Evolutionary conservation across 148 eudicot genomes (phyloP).

Genomic region (Heliamphora exappendiculata): DNA sequence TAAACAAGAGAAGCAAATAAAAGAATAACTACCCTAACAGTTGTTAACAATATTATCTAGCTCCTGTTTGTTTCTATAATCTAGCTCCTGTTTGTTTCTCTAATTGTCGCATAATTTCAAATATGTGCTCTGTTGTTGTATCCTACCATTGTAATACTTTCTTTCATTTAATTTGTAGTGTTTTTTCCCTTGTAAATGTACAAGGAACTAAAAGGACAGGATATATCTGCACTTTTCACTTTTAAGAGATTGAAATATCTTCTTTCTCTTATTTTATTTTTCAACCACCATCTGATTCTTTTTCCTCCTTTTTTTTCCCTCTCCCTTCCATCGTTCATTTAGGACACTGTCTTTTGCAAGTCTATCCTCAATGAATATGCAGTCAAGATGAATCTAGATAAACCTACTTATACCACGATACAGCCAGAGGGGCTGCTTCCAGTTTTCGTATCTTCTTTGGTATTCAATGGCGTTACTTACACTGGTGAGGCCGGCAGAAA

Average conservation of each 20-base stretch:
- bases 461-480: constrained; percentile 40
- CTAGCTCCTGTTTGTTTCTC: too few species aligned
- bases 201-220: too few species aligned
- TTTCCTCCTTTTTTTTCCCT: background rate
- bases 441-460: constrained; percentile 37
- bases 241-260: background rate
- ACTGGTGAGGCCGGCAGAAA: constrained; percentile 36
- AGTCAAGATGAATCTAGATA: constrained; percentile 31
- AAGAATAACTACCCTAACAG: too few species aligned
- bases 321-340: background rate
- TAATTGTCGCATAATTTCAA: too few species aligned
- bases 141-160: background rate
- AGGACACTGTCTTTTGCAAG: constrained; percentile 59
- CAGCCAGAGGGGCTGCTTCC: constrained; percentile 25
- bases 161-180: background rate
- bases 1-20: too few species aligned
- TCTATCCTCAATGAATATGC: constrained; percentile 58
- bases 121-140: too few species aligned
- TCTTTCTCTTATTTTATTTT: background rate
- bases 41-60: too few species aligned
- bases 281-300: background rate
- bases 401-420: constrained; percentile 41
- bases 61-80: too few species aligned
- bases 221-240: background rate
- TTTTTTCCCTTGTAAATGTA: background rate